phyloP scores from a whole-genome alignment of 2,329 filamentous ascomycete genomes.

The Xylaria sp. region DNA sequence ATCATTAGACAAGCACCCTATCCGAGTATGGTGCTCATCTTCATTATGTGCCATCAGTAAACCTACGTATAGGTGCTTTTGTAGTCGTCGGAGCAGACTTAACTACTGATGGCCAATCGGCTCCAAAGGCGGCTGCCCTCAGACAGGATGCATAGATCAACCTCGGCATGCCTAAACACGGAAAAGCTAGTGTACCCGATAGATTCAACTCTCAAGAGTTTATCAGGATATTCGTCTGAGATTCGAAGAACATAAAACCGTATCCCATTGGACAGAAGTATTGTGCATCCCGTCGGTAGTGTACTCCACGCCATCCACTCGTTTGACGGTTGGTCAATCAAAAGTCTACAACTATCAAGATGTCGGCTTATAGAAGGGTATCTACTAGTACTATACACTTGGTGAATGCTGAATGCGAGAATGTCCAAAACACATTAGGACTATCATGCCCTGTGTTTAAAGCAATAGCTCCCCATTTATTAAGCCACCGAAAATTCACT shows the following conservation, averaged over 20 bases:
- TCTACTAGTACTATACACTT: background rate
- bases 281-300: slow-evolving; percentile 7
- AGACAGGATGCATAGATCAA: background rate
- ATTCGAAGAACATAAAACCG: background rate
- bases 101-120: slow-evolving; percentile 10
- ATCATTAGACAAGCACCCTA: background rate
- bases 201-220: background rate
- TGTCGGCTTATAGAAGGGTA: background rate
- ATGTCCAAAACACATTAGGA: background rate
- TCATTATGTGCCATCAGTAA: background rate
- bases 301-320: background rate
- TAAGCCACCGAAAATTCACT: background rate
- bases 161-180: background rate
- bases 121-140: slow-evolving; percentile 10
- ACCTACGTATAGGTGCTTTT: background rate
- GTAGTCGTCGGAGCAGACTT: background rate
- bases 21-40: background rate
- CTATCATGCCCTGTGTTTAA: background rate
- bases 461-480: background rate
- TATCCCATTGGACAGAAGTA: slow-evolving; percentile 5
- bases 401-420: slow-evolving; percentile 9
- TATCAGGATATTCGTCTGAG: background rate
- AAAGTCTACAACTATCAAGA: slow-evolving; percentile 9
- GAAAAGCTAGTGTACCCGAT: background rate
- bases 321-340: background rate